Base-by-base conservation (phyloP, 2,329 filamentous ascomycete species). In the Cercospora sp. region DNA sequence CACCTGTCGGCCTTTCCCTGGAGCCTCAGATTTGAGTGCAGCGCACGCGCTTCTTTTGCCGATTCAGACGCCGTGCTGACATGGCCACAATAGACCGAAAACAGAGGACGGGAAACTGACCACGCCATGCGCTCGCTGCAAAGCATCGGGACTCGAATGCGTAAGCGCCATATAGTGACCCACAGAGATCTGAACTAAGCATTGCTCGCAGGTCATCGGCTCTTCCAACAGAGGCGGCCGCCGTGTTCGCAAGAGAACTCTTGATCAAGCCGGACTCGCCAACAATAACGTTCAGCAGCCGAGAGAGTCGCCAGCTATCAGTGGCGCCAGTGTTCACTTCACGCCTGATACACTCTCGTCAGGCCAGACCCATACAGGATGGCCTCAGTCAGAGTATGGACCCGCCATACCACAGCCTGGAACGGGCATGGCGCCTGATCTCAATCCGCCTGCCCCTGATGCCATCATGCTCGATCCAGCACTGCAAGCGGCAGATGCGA, bases 221-320 rank as follows among this genome's bases (percentile, higher is more conserved):
- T 84, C 84, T 53, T 87, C 85, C 59, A 88, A 88, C 74, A 84
- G 86, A 65, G 87, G 87, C 57, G 87, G 87, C 13, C 82, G 86
- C 65, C 82, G 87, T 58, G 83, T 88, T 66, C 83, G 86, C 63
- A 87, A 86, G 74, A 86, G 85, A 67, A 76, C 79, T 2, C 58
- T 77, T 9, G 75, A 76, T 45, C 69, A 73, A 60, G 70, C 73
- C 65, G 78, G 63, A 66, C 73, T 34, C 70, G 63, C 64, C 74
- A 82, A 79, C 70, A 78, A 63, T 45, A 57, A 51, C 8, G 45
- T 30, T 34, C 64, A 53, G 37, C 63, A 64, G 26, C 53, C 63
- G 37, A 63, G 67, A 57, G 60, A 64, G 13, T 66, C 63, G 21
- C 63, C 66, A 79, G 58, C 53, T 55, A 77, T 79, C 61, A 76